A percentile compares a stretch with the other conserved stretches of the same genome.
These are phyloP conservation scores for Isoetes taiwanensis DNA, from an alignment of 75 land plant genomes.

Conservation along the genomic window DNA sequence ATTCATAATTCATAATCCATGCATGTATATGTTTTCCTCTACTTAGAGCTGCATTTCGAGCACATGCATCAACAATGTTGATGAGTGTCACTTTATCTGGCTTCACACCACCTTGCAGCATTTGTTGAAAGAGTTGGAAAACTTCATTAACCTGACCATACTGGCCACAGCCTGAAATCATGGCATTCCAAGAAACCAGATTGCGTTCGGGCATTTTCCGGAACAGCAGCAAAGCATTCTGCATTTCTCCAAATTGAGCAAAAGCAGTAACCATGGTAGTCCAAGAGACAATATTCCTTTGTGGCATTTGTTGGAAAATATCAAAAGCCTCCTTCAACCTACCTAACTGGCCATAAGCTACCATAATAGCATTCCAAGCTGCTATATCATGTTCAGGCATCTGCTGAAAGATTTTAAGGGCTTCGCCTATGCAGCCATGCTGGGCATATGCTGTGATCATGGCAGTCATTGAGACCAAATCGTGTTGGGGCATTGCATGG, in stretches of 20 bases:
- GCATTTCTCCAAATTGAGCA: slow-evolving; percentile 2
- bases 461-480: no score
- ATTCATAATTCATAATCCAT: no score
- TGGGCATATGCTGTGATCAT: no score
- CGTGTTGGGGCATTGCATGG: not conserved
- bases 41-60: no score
- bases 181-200: slow-evolving; percentile 18
- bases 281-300: slow-evolving; percentile 34
- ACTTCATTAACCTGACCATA: slow-evolving; percentile 15
- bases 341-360: no score
- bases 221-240: not conserved
- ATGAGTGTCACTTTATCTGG: slow-evolving; percentile 23
- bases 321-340: no score
- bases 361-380: no score
- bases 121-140: not conserved
- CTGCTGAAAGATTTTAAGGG: no score
- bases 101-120: not conserved
- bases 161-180: slow-evolving; percentile 18
- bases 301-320: not conserved
- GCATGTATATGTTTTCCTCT: no score
- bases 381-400: no score
- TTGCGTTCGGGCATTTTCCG: slow-evolving; percentile 1
- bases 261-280: slow-evolving; percentile 46
- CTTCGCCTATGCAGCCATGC: no score
- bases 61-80: slow-evolving; percentile 12